These are phyloP conservation scores for Orbilia blumenaviensis DNA, from an alignment of 2,329 filamentous ascomycete species.

Conservation along the genomic window DNA sequence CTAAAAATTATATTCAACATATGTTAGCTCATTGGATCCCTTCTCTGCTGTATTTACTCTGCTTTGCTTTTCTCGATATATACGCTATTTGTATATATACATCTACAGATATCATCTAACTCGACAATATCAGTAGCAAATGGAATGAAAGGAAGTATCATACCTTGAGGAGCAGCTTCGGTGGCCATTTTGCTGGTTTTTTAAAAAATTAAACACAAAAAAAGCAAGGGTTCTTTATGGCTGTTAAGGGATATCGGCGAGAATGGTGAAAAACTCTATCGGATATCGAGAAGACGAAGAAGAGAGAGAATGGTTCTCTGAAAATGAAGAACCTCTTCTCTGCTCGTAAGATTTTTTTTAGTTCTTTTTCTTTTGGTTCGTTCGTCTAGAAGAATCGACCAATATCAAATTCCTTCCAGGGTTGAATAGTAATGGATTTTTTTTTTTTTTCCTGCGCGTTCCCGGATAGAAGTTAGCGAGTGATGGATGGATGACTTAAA, in stretches of 20 bases:
- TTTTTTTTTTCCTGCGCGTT: slow-evolving; percentile 32
- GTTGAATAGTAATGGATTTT: background rate
- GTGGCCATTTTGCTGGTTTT: slow-evolving; percentile 36
- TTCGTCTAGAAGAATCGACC: slow-evolving; percentile 30
- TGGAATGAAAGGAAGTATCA: background rate
- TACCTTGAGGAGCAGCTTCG: slow-evolving; percentile 34
- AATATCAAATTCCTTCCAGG: slow-evolving; percentile 20
- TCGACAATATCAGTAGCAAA: background rate
- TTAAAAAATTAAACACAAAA: slow-evolving; percentile 8
- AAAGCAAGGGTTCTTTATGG: slow-evolving; percentile 17
- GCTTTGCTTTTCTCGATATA: too few relatives aligned
- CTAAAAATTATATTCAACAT: slow-evolving; percentile 12
- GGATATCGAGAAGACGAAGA: background rate
- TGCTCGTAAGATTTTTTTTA: background rate
- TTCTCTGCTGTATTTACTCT: background rate
- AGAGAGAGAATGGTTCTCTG: background rate
- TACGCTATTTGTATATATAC: too few relatives aligned
- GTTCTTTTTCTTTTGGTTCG: background rate
- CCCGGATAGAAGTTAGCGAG: slow-evolving; percentile 29
- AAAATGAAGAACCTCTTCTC: slow-evolving; percentile 10
- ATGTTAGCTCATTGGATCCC: slow-evolving; percentile 1
- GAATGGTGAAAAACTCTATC: background rate
- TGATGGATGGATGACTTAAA: background rate
- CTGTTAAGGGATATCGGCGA: background rate
- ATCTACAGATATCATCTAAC: too few relatives aligned